Conservation (phyloP, 2,329 filamentous ascomycete species). For the Hirsutella rhossiliensis region DNA sequence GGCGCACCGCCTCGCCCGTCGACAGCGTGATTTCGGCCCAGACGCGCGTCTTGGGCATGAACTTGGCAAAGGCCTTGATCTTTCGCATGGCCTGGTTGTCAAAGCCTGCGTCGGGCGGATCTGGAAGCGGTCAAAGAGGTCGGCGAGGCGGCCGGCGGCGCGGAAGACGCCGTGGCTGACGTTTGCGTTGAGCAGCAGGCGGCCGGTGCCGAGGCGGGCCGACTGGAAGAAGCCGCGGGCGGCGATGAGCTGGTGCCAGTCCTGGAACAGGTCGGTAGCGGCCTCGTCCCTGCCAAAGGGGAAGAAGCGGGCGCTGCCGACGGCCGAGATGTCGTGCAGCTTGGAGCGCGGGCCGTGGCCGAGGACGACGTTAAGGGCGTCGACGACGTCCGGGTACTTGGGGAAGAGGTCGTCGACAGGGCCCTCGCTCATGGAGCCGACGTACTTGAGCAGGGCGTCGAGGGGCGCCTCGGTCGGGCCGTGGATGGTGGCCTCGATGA, state of each 20-base stretch:
- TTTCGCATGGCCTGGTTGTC: conserved; percentile 2
- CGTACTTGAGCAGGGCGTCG: conserved; percentile 29
- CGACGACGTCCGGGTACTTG: conserved; percentile 33
- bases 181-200: conserved; percentile 42
- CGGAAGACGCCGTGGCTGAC: conserved; percentile 42
- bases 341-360: conserved; percentile 29
- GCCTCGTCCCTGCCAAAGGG: conserved; percentile 21
- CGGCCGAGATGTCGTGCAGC: conserved; percentile 19
- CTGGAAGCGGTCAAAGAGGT: conserved; percentile 18
- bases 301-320: conserved; percentile 39
- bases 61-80: conserved; percentile 20
- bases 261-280: conserved; percentile 12
- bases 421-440: conserved; percentile 28
- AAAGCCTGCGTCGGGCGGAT: conserved; percentile 6
- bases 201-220: conserved; percentile 38
- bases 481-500: conserved; percentile 28
- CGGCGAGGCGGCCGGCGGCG: conserved; percentile 19
- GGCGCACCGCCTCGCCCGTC: conserved; percentile 16
- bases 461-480: conserved; percentile 26
- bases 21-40: conserved; percentile 17
- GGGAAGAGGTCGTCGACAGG: conserved; percentile 28
- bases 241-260: conserved; percentile 22
- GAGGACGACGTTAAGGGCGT: conserved; percentile 40
- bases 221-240: conserved; percentile 45
- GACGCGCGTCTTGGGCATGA: conserved; percentile 26